phyloP scores from a whole-genome alignment of 768 basidiomycete genomes.

The Hypholoma sublateritium region DNA sequence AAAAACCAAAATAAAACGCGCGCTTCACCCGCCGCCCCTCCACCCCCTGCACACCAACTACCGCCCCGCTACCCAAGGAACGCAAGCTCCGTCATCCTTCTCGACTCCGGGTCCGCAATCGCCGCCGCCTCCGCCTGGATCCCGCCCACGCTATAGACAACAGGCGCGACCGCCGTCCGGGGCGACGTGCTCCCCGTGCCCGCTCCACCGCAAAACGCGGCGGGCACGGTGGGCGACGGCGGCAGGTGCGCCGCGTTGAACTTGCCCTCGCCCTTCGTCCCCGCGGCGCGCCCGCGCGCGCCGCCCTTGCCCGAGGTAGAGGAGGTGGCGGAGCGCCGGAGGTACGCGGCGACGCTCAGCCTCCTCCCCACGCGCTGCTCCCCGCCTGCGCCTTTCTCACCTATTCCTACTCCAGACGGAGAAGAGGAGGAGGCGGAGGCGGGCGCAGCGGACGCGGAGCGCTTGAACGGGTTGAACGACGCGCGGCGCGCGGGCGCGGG shows the following conservation, averaged over 20 bases:
- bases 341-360: conserved; percentile 34
- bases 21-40: no score
- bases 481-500: conserved; percentile 16
- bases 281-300: conserved; percentile 16
- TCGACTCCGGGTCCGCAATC: conserved; percentile 68
- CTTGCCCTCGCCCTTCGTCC: conserved; percentile 9
- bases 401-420: no score
- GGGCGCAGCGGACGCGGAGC: conserved; percentile 14
- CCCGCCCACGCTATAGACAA: conserved; percentile 56
- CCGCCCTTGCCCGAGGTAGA: conserved; percentile 27
- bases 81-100: conserved; percentile 71
- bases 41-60: no score
- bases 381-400: no score
- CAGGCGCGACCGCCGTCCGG: conserved; percentile 51
- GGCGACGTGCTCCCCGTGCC: no score
- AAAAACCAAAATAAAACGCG: no score
- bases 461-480: conserved; percentile 39
- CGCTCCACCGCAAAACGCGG: conserved; percentile 6
- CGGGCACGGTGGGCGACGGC: conserved; percentile 33
- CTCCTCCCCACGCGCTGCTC: conserved; percentile 13
- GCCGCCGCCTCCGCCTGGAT: conserved; percentile 51
- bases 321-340: conserved; percentile 46
- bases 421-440: background rate
- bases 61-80: conserved; percentile 57
- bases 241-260: conserved; percentile 36